A percentile compares a stretch with the other conserved stretches of the same genome.
phyloP scores from a whole-genome alignment of 129 eudicot species.

The Smallanthus sonchifolius region DNA sequence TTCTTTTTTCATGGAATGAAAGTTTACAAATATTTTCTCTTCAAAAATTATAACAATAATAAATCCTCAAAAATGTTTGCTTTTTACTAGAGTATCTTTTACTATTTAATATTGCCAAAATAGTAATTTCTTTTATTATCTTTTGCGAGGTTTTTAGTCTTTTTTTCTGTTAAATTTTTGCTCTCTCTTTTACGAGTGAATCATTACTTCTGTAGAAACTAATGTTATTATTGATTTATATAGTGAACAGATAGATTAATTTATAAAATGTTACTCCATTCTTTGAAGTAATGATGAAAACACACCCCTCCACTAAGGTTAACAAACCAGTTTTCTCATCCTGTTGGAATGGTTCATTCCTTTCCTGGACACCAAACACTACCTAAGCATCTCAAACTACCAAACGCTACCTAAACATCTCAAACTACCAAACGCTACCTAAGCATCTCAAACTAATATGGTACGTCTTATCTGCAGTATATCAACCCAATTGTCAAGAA shows the following conservation, averaged over 20 bases:
- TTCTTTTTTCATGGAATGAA: background rate
- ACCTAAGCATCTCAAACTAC: background rate
- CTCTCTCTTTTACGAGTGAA: no score
- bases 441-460: background rate
- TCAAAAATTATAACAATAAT: background rate
- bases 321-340: background rate
- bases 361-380: background rate
- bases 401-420: background rate
- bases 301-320: background rate
- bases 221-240: background rate
- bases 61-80: background rate
- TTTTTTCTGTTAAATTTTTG: background rate
- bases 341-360: background rate
- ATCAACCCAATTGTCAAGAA: constrained; percentile 89
- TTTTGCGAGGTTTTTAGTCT: background rate
- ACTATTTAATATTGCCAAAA: background rate
- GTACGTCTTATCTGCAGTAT: constrained; percentile 47
- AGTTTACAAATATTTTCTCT: background rate
- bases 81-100: background rate
- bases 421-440: background rate
- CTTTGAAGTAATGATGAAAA: background rate
- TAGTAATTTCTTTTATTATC: background rate
- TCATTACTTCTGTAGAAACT: background rate
- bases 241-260: background rate
- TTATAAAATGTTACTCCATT: background rate